Evolutionary conservation across 352 stramenopile species (phyloP), one percentile per base, ranked within the genome.

Genomic region (Phytophthora citrophthora): DNA sequence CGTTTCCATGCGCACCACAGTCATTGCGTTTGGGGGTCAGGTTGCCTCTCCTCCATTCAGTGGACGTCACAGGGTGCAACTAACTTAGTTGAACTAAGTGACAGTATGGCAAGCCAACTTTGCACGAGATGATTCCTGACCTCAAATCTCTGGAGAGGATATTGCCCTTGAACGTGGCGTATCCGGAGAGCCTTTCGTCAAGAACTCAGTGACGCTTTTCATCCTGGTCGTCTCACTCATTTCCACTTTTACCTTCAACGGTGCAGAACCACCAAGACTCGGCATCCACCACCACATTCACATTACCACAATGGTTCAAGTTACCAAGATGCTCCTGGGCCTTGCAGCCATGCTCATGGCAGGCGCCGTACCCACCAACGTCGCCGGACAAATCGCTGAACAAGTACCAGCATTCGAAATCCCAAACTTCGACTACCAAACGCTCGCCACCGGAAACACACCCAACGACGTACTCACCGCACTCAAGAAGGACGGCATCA

Each of bases 401-500:
- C 54, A 77, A 51, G 70, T 69, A 7, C 74, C 79, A 2, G 49
- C 70, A 18, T 90, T 86, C 54, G 50, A 71, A 8, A 59, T 91
- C 4, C 78, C 78, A 12, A 60, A 72, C 26, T 91, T 90, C 55
- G 78, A 89, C 69, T 89, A 85, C 53, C 15, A 56, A 24, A 70
- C 74, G 9, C 68, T 91, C 12, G 52, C 52, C 18, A 61, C 31
- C 18, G 61, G 52, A 64, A 53, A 70, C 57, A 79, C 61, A 40
- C 71, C 79, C 20, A 39, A 58, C n/a, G 40, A 68, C 23, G 53
- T 91, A 44, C 73, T 91, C 47, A 31, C 46, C 2, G 79, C 79
- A 11, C 80, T 94, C 54, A 77, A 88, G 64, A 61, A 67, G 20
- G 79, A 91, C 53, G 85, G 85, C 29, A 91, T 92, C 77, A 63